A percentile compares a stretch with the other conserved stretches of the same genome.
phyloP scores from a whole-genome alignment of 495 filamentous ascomycete genomes.

The Viridothelium virens region DNA sequence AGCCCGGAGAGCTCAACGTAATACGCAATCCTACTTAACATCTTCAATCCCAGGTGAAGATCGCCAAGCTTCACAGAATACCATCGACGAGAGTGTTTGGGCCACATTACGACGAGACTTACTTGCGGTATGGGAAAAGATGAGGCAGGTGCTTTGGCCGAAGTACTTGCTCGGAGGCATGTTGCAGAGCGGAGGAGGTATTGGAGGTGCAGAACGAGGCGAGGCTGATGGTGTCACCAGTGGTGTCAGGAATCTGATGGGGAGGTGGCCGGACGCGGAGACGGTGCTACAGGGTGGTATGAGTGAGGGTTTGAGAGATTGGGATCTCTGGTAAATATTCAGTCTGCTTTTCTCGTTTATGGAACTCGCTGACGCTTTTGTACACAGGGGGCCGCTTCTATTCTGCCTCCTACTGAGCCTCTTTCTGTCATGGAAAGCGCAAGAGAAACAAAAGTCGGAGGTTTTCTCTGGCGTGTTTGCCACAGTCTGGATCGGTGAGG shows the following conservation, averaged over 20 bases:
- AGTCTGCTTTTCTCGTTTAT: constrained; percentile 1
- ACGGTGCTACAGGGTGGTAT: constrained; percentile 68
- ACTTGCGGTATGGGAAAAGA: constrained; percentile 90
- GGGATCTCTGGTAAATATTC: constrained; percentile 76
- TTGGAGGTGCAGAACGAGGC: constrained; percentile 59
- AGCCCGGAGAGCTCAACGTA: constrained; percentile 38
- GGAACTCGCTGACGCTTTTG: constrained; percentile 18
- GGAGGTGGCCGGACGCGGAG: constrained; percentile 65
- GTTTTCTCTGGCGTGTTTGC: constrained; percentile 96
- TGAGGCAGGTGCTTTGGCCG: constrained; percentile 95
- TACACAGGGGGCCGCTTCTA: constrained; percentile 68
- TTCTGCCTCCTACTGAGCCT: constrained; percentile 85
- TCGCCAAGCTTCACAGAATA: constrained; percentile 83
- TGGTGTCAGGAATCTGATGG: constrained; percentile 57
- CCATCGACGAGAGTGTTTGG: constrained; percentile 96
- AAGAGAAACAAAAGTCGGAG: constrained; percentile 66
- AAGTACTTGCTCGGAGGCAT: constrained; percentile 80
- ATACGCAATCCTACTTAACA: constrained; percentile 62
- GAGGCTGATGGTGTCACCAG: constrained; percentile 54
- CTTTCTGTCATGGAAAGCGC: constrained; percentile 70
- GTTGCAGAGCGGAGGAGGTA: constrained; percentile 56
- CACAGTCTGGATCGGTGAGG: constrained; percentile 93
- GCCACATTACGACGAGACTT: constrained; percentile 86
- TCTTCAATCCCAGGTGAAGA: constrained; percentile 89
- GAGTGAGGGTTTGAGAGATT: constrained; percentile 82